Base-by-base conservation (phyloP, 345 rosid genomes). In the Sisymbrium altissimum region DNA sequence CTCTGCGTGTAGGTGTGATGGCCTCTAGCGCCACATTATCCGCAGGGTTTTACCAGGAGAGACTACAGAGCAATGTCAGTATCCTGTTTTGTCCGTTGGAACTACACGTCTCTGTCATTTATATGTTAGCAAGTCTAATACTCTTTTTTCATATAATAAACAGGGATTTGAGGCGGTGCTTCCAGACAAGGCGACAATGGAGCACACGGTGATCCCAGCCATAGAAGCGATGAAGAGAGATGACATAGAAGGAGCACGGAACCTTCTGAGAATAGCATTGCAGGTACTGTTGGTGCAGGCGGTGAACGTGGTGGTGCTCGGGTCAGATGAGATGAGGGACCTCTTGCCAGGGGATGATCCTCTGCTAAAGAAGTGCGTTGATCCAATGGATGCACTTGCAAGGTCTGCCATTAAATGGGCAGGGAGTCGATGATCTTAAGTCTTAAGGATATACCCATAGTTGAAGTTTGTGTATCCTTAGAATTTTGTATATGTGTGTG, bases 161-260 rank as follows among this genome's bases (percentile, higher is more conserved):
- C 84, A 88, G 94, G 91, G 89, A 3, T 84, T 88, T 81, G 94
- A 88, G 79, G 91, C 82, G 15, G 87, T 86, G 71, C 66, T 86
- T 79, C 94, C 84, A 17, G 94, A 88, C 65, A 85, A 80, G 71
- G 84, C 75, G 44, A 86, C 87, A 58, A 73, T 70, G 82, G 86
- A 88, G 53, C 86, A 85, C 58, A 81, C 83, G 18, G 48, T 84
- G 63, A 73, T 81, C 21, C 94, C 91, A 4, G 85, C 82, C 60
- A 39, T 73, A 23, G 89, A 85, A 44, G 83, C 91, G 10, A 15
- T 81, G 80, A 70, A 73, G 58, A 81, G 78, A 52, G 57, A 68
- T 52, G 94, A 88, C 81, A 80, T 81, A 70, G 88, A 81, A 81
- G 94, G 94, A 55, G 94, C 91, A 57, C 71, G 70, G 33, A 86